Base-by-base conservation (phyloP, 768 basidiomycete species). In the Leucocoprinus birnbaumii region DNA sequence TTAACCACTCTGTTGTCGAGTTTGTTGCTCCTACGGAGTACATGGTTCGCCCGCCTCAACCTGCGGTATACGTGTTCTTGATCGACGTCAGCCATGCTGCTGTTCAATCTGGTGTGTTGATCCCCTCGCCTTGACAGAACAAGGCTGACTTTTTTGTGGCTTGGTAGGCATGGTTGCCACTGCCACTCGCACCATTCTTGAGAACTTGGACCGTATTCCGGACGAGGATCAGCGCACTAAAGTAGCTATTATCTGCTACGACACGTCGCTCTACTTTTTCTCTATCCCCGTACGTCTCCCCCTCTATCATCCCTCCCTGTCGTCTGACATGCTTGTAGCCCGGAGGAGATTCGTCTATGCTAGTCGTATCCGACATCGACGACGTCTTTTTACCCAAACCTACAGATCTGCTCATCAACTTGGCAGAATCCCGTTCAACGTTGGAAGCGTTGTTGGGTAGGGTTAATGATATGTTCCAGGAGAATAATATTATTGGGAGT, bases 371-470 rank as follows among this genome's bases (percentile, higher is more conserved):
- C 1, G 97, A 99, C 67, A 83, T 94, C 38, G 94, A 98, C 34
- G 97, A 99, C 61, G 93, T 98, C 51, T 99, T 98, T 80, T 76
- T 99, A 22, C 97, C 97, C 2, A 95, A 96, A 71, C 97, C 97
- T 3, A 91, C 84, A 46, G 96, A 98, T 67, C 78, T 98, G n/a
- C 85, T 98, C 31, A 90, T 98, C 65, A 98, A 98, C 75, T 75
- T 98, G 57, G 80, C 84, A 11, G 97, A 98, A 72, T 80, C 88
- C 9, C 84, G 90, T 40, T 73, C 83, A 0, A 84, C 87, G 2
- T 71, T 98, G 44, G 96, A 98, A 67, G 72, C 78, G 14, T 80
- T 99, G 21, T 80, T 99, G 1, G 83, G 86, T 16, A 77, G 89
- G 51, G 79, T 99, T 53, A 90, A 86, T 62, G 96, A 95, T 54